Evolutionary conservation across 2,329 filamentous ascomycete species (phyloP), one percentile per base, ranked within the genome.

Genomic region (Trichophyton verrucosum): DNA sequence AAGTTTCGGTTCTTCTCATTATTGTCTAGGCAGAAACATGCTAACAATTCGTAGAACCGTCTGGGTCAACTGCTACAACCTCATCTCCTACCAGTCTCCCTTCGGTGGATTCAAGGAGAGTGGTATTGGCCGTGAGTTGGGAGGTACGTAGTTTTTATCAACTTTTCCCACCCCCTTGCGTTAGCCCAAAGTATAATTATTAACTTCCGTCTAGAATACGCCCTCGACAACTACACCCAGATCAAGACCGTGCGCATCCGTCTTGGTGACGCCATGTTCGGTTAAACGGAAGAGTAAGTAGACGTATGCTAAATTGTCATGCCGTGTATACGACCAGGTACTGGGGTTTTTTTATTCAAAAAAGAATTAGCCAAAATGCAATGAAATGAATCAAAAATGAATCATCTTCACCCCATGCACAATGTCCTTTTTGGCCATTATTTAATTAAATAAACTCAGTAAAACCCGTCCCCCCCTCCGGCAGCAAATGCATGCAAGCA

Each of bases 1-100:
- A 60, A 66, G 69, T 11, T 38, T 64, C 24, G 5, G 5, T 30
- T 30, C 27, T 30, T 30, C 6, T 30, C 27, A 83, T 81, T 44
- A 79, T 82, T 64, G 83, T 80, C 20, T 36, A 27, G 2, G 15
- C 24, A 24, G n/a, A 24, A 55, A 30, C 4, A 4, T 20, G 4
- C 27, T 33, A 55, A 33, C 27, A 24, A 24, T 38, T 56, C 38
- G 60, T 59, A 66, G 69, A 42, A 83, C 82, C 61, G 82, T 85
- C 64, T 85, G 82, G 81, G 80, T 86, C 67, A 86, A 86, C 77
- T 78, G 78, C 62, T 85, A 92, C 77, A 95, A 94, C 75, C 77
- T 85, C 64, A 76, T 94, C 1, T 83, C 87, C 72, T 82, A 85
- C 75, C 79, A 84, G 67, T 67, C 70, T 57, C 74, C 74, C 15